A percentile compares a stretch with the other conserved stretches of the same genome.
Conservation (phyloP, 2,329 filamentous ascomycete species). For the Penicillium sp. region DNA sequence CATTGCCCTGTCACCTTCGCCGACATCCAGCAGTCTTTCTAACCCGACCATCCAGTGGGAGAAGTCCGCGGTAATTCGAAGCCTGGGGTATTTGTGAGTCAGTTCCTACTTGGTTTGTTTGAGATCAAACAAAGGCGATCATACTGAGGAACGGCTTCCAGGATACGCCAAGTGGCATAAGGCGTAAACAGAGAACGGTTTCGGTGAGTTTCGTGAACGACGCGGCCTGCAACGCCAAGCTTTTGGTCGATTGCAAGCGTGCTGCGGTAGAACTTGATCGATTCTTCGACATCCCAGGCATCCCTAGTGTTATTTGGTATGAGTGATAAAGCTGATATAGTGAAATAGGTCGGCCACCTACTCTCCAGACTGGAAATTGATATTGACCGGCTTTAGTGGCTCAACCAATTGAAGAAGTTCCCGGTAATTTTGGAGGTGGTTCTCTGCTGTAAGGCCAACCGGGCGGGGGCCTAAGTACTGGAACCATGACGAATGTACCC, state of each 20-base stretch:
- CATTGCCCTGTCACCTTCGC: constrained; percentile 17
- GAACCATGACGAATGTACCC: constrained; percentile 18
- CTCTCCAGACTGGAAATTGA: constrained; percentile 25
- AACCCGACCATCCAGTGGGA: constrained; percentile 23
- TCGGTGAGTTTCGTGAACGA: constrained; percentile 34
- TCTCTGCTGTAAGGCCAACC: constrained; percentile 10
- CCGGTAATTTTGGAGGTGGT: constrained; percentile 17
- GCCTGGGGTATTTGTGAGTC: constrained; percentile 1
- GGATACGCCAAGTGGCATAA: constrained; percentile 25
- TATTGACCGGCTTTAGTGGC: constrained; percentile 10
- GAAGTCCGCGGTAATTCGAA: constrained; percentile 23
- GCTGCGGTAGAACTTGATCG: constrained; percentile 32
- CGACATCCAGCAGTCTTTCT: constrained; percentile 20
- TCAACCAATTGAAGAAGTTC: constrained; percentile 10
- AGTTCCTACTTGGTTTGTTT: too few species aligned
- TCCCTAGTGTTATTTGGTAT: constrained; percentile 22
- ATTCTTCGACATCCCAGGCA: constrained; percentile 30
- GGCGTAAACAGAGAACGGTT: constrained; percentile 34
- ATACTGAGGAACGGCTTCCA: constrained; percentile 31
- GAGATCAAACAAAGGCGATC: background rate
- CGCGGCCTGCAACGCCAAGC: constrained; percentile 27
- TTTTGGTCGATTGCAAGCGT: constrained; percentile 31
- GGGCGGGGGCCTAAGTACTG: constrained; percentile 19
- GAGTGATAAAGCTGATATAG: background rate
- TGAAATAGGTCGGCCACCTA: background rate